Conservation (phyloP, 2,329 filamentous ascomycete genomes). For the Xylariales sp. region DNA sequence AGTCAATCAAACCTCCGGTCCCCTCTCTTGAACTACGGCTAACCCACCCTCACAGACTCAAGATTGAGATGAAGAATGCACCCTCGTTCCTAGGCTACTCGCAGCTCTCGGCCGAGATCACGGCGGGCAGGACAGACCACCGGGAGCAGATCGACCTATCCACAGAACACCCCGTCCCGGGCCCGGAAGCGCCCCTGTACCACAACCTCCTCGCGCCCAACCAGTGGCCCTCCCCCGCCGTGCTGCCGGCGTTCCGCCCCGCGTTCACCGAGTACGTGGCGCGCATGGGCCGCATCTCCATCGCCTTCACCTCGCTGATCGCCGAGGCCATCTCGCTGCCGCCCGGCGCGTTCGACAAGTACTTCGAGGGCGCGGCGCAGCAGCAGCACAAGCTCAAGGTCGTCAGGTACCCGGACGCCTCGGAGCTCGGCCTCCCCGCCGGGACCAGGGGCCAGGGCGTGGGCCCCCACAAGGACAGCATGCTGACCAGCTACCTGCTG, state of each 20-base stretch:
- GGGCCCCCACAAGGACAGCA: slow-evolving; percentile 79
- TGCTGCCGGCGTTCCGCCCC: slow-evolving; percentile 63
- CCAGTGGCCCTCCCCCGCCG: slow-evolving; percentile 67
- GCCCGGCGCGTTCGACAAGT: slow-evolving; percentile 65
- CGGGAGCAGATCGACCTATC: slow-evolving; percentile 84
- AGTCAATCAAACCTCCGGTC: slow-evolving; percentile 40
- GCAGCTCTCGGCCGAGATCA: slow-evolving; percentile 62
- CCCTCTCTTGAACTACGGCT: not conserved
- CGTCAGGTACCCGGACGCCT: slow-evolving; percentile 74
- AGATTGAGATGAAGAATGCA: slow-evolving; percentile 70
- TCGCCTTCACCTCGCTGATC: slow-evolving; percentile 72
- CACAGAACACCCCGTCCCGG: slow-evolving; percentile 67
- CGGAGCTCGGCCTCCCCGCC: slow-evolving; percentile 47
- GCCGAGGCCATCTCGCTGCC: slow-evolving; percentile 78
- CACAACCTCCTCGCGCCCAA: slow-evolving; percentile 72
- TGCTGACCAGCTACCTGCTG: slow-evolving; percentile 76
- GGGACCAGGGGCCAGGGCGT: slow-evolving; percentile 49
- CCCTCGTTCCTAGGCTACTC: slow-evolving; percentile 69
- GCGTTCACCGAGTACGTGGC: slow-evolving; percentile 72
- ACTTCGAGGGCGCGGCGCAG: slow-evolving; percentile 68
- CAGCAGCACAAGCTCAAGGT: slow-evolving; percentile 87
- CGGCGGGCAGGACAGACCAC: slow-evolving; percentile 71
- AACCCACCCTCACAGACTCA: slow-evolving; percentile 41
- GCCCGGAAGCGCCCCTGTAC: slow-evolving; percentile 60
- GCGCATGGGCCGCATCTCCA: slow-evolving; percentile 68